These are phyloP conservation scores for Xylaria sp. DNA, from an alignment of 2,329 filamentous ascomycete genomes.

Conservation along the genomic window DNA sequence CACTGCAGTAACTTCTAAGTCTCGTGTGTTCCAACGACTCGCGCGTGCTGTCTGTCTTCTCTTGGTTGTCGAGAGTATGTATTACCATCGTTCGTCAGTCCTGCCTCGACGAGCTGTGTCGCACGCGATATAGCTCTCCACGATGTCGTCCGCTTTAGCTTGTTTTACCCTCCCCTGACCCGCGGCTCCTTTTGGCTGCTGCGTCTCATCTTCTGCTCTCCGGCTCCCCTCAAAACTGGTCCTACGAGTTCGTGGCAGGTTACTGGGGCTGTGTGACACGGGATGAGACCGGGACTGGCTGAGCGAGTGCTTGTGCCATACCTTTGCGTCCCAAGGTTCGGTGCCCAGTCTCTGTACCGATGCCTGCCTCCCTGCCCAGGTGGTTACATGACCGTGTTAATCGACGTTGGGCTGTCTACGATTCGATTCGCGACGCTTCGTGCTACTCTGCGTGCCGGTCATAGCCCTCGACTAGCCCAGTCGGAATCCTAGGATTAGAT, in stretches of 20 bases:
- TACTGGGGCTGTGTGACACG: constrained; percentile 6
- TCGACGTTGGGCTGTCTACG: background rate
- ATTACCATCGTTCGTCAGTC: background rate
- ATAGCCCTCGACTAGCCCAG: constrained; percentile 17
- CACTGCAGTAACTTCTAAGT: too few species aligned
- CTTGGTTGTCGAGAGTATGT: constrained; percentile 14
- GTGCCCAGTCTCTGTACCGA: background rate
- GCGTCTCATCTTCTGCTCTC: constrained; percentile 17
- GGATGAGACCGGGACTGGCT: constrained; percentile 2
- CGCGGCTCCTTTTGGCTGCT: constrained; percentile 1
- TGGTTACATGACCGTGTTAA: constrained; percentile 1
- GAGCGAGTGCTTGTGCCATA: constrained; percentile 25
- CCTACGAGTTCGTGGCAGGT: constrained; percentile 16
- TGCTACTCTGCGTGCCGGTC: constrained; percentile 2
- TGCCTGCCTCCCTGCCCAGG: background rate
- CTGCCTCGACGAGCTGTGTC: background rate
- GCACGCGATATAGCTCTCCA: background rate
- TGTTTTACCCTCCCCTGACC: constrained; percentile 16
- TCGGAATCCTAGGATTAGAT: constrained; percentile 16
- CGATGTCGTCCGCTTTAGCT: background rate
- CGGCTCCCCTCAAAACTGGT: constrained; percentile 11
- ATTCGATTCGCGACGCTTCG: constrained; percentile 13
- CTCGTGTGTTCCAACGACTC: constrained; percentile 1
- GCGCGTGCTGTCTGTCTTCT: background rate
- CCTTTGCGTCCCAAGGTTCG: constrained; percentile 9